Evolutionary conservation across 257 asterid genomes (phyloP).

Genomic region (Cordia subcordata): DNA sequence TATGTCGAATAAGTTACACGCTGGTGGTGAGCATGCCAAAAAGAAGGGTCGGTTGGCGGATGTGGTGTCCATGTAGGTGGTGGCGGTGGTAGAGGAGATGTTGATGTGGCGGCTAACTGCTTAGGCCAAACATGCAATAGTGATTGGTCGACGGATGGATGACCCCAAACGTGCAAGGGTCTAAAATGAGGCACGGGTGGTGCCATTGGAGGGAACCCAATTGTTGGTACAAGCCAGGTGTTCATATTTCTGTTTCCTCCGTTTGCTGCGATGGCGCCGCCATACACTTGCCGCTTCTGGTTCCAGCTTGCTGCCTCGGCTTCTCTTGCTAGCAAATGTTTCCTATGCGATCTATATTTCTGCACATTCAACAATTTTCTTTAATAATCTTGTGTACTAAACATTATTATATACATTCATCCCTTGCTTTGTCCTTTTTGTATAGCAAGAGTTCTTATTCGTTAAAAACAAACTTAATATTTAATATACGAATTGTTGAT

Average conservation of each 20-base stretch:
- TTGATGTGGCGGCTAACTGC: slow-evolving; percentile 43
- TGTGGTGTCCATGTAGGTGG: slow-evolving; percentile 20
- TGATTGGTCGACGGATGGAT: slow-evolving; percentile 80
- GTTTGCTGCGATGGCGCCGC: slow-evolving; percentile 19
- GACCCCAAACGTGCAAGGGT: slow-evolving; percentile 97
- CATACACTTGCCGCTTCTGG: slow-evolving; percentile 52
- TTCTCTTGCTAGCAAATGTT: slow-evolving; percentile 73
- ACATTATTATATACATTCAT: too few relatives aligned
- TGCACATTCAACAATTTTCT: slow-evolving; percentile 25
- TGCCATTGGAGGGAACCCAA: slow-evolving; percentile 54
- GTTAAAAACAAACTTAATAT: too few relatives aligned
- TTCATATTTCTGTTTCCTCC: slow-evolving; percentile 48
- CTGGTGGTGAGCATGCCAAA: slow-evolving; percentile 60
- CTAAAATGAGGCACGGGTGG: slow-evolving; percentile 42
- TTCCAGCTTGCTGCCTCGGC: slow-evolving; percentile 81
- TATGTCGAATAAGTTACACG: slow-evolving; percentile 39
- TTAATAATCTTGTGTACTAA: too few relatives aligned
- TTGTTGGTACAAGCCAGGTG: slow-evolving; percentile 60
- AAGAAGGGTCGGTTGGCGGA: slow-evolving; percentile 33
- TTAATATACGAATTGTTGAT: too few relatives aligned
- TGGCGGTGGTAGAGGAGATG: slow-evolving; percentile 23
- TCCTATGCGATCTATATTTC: slow-evolving; percentile 86
- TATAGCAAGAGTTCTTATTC: too few relatives aligned
- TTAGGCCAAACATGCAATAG: slow-evolving; percentile 76
- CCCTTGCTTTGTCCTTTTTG: too few relatives aligned